Percentiles rank a stretch among this genome's conserved stretches.
Conservation (phyloP, 768 basidiomycete genomes). For the Rhodosporidiobolus sp. region DNA sequence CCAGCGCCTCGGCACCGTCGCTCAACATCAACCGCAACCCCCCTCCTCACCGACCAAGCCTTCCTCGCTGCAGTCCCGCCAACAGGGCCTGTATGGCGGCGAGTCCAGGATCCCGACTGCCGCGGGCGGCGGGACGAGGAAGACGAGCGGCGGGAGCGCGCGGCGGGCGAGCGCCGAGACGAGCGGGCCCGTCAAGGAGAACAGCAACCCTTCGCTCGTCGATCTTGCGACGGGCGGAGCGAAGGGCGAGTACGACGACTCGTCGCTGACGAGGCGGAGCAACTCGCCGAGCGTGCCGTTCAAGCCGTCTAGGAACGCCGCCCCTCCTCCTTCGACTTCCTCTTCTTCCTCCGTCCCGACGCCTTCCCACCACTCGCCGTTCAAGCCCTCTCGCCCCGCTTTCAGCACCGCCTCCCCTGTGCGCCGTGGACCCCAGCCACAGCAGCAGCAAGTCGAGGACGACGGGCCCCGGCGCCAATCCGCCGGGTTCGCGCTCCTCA, state of each 20-base stretch:
- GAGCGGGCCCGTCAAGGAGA: slow-evolving; percentile 35
- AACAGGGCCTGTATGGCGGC: background rate
- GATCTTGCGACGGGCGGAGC: slow-evolving; percentile 11
- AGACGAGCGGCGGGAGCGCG: background rate
- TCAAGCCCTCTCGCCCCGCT: slow-evolving; percentile 22
- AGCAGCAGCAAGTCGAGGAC: background rate
- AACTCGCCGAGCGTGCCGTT: slow-evolving; percentile 26
- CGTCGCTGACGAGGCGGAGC: background rate
- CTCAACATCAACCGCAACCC: no score
- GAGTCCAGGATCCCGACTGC: slow-evolving; percentile 18
- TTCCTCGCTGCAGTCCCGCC: background rate
- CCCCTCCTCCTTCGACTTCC: background rate
- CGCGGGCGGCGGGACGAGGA: background rate
- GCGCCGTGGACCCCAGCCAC: no score
- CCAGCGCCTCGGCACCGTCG: background rate
- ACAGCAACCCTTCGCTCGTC: slow-evolving; percentile 26
- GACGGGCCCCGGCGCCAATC: slow-evolving; percentile 13
- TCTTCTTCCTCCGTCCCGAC: background rate
- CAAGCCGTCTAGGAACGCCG: slow-evolving; percentile 1
- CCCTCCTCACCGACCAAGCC: background rate
- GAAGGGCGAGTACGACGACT: background rate
- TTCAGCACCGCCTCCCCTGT: background rate
- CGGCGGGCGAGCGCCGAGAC: slow-evolving; percentile 16
- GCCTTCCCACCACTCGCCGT: background rate
- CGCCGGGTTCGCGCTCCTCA: slow-evolving; percentile 27